These are phyloP conservation scores for Rhexocercosporidium sp. DNA, from an alignment of 2,329 filamentous ascomycete species.

Conservation along the genomic window DNA sequence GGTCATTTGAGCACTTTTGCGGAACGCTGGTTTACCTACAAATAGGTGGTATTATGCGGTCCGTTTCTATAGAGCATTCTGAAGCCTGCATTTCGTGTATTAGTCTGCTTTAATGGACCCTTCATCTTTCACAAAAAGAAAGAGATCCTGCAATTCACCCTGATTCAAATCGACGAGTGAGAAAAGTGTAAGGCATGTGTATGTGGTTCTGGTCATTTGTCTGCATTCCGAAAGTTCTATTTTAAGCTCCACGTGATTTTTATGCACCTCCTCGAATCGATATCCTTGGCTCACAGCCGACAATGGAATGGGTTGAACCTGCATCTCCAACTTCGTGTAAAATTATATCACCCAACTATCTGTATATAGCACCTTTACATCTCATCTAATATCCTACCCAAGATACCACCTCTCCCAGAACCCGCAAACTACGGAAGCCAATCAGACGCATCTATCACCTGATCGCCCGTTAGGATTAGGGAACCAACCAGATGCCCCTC, in stretches of 20 bases:
- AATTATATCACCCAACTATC: not conserved
- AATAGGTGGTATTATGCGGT: slow-evolving; percentile 3
- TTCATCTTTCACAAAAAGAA: not conserved
- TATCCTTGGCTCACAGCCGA: slow-evolving; percentile 1
- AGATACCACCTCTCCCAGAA: not conserved
- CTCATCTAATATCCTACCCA: not conserved
- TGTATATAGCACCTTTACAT: not conserved
- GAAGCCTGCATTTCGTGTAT: slow-evolving; percentile 20
- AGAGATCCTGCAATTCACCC: not conserved
- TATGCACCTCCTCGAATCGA: slow-evolving; percentile 2
- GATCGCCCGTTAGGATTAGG: not conserved
- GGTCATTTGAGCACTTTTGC: slow-evolving; percentile 19
- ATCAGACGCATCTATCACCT: slow-evolving; percentile 1
- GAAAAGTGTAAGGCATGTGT: not conserved
- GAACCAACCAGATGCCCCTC: not conserved
- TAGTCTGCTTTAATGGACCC: slow-evolving; percentile 22
- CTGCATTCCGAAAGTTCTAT: not conserved
- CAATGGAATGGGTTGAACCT: not conserved
- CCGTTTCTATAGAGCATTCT: slow-evolving; percentile 4
- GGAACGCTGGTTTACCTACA: slow-evolving; percentile 1
- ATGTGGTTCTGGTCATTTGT: not conserved
- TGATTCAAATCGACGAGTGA: not conserved
- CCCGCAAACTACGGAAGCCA: not conserved
- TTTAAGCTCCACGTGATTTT: slow-evolving; percentile 2
- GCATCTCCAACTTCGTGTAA: slow-evolving; percentile 1